Base-by-base conservation (phyloP, 2,329 filamentous ascomycete species). In the Cordyceps farinosa region DNA sequence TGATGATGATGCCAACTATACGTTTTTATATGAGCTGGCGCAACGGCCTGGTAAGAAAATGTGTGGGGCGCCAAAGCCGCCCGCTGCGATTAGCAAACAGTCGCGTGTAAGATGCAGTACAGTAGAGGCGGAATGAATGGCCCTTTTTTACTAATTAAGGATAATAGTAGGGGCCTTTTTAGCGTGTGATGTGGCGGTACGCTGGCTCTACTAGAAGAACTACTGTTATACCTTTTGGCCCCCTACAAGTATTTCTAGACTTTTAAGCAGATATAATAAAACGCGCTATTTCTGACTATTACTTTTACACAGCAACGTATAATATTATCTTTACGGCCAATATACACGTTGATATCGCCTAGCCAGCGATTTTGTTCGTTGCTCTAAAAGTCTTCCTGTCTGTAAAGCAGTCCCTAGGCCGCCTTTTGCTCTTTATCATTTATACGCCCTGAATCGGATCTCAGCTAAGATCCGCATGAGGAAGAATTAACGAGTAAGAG, bases 1-100 rank as follows among this genome's bases (percentile, higher is more conserved):
- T n/a, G 44, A 17, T 50, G 60, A 62, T 62, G 61, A 52, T 63
- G 61, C 61, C 61, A 63, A 52, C 45, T 63, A 36, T 53, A 40
- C 34, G 44, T 42, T 44, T 48, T 22, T 30, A 29, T 38, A 15
- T 38, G 44, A 38, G 38, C 32, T 42, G 34, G 45, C 57, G 27
- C 36, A 60, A 60, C 32, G 15, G 57, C 45, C 45, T 30, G 34
- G 11, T 10, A 11, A 5, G 17, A 3, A 17, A 52, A 32, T 30
- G 38, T 55, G 57, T 60, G 57, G 57, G 47, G 47, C 47, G 22
- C 27, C 52, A 53, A 4, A 52, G n/a, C n/a, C 50, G 38, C 11
- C 38, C 38, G 11, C 13, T 15, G 38, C 11, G 38, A 4, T 40
- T 40, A 13, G 15, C 38, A 15, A 40, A 30, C 11, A 29, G 27